These are phyloP conservation scores for Ostreobium quekettii DNA, from an alignment of 139 green algal species.

Conservation along the genomic window DNA sequence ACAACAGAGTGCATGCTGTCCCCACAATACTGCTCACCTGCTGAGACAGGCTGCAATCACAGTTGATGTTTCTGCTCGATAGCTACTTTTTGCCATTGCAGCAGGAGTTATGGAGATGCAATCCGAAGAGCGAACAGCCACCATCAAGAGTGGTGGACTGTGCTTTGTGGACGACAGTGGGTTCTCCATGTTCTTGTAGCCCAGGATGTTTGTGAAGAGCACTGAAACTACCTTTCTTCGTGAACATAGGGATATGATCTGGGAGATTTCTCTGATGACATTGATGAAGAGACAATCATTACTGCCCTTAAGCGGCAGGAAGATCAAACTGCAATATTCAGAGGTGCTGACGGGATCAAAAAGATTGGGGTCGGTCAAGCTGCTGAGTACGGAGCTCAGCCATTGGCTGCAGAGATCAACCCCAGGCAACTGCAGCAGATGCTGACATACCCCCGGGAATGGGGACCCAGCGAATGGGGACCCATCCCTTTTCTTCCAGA, in stretches of 20 bases:
- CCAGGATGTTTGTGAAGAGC: too few relatives aligned
- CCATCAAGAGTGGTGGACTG: too few relatives aligned
- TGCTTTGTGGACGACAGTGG: too few relatives aligned
- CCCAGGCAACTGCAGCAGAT: slow-evolving; percentile 45
- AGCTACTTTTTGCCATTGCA: too few relatives aligned
- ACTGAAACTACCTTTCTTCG: too few relatives aligned
- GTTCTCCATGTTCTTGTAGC: too few relatives aligned
- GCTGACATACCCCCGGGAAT: slow-evolving; percentile 64
- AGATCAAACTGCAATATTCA: slow-evolving; percentile 49
- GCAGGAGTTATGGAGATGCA: too few relatives aligned
- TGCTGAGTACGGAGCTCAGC: slow-evolving; percentile 22
- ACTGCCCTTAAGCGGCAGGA: slow-evolving; percentile 51
- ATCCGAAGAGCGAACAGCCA: too few relatives aligned
- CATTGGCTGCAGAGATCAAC: slow-evolving; percentile 43
- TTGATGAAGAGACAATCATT: slow-evolving; percentile 68
- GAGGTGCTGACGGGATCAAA: slow-evolving; percentile 32
- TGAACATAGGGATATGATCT: slow-evolving; percentile 71
- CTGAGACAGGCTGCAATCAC: too few relatives aligned
- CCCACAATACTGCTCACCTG: too few relatives aligned
- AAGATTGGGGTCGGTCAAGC: slow-evolving; percentile 20
- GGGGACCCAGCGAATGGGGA: slow-evolving; percentile 86
- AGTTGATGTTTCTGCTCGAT: too few relatives aligned
- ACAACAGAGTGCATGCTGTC: too few relatives aligned
- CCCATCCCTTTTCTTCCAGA: slow-evolving; percentile 82
- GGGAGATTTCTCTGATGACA: slow-evolving; percentile 34